These are phyloP conservation scores for Fusarium nelsonii DNA, from an alignment of 2,329 filamentous ascomycete genomes.

Conservation along the genomic window DNA sequence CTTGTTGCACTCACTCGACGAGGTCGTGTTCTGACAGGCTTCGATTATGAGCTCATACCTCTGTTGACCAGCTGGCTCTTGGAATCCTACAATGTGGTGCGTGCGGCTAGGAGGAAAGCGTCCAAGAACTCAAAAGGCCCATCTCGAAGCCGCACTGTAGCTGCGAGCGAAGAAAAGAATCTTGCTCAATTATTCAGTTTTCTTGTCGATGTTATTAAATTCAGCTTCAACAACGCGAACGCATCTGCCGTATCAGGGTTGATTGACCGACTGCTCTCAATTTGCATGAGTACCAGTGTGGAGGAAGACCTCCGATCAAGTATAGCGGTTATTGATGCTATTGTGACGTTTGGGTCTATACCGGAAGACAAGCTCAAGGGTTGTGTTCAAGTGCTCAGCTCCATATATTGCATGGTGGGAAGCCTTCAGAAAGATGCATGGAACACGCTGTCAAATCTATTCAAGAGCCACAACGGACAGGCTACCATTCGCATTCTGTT, in stretches of 20 bases:
- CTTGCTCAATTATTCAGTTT: slow-evolving; percentile 74
- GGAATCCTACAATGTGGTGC: slow-evolving; percentile 66
- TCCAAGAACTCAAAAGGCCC: slow-evolving; percentile 53
- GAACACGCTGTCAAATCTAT: slow-evolving; percentile 77
- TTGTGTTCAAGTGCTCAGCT: slow-evolving; percentile 78
- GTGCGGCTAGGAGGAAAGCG: slow-evolving; percentile 63
- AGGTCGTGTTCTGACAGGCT: slow-evolving; percentile 73
- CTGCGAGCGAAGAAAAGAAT: slow-evolving; percentile 69
- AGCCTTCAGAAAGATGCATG: slow-evolving; percentile 73
- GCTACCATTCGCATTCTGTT: slow-evolving; percentile 75
- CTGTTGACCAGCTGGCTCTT: slow-evolving; percentile 72
- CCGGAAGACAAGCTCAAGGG: slow-evolving; percentile 71
- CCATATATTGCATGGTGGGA: slow-evolving; percentile 75
- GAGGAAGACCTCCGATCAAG: slow-evolving; percentile 75
- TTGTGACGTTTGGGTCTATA: slow-evolving; percentile 79
- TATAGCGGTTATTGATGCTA: slow-evolving; percentile 75
- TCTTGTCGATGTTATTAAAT: slow-evolving; percentile 77
- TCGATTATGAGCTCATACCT: slow-evolving; percentile 75
- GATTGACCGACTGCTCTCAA: slow-evolving; percentile 71
- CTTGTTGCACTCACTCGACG: slow-evolving; percentile 71
- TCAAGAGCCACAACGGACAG: slow-evolving; percentile 79
- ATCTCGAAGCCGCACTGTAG: slow-evolving; percentile 54
- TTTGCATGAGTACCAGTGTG: slow-evolving; percentile 75
- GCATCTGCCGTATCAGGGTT: slow-evolving; percentile 71
- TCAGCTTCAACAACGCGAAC: slow-evolving; percentile 77